Percentiles rank a stretch among this genome's conserved stretches.
phyloP scores from a whole-genome alignment of 225 moss, liverwort and hornwort genomes.

The Physcomitrellopsis africana region DNA sequence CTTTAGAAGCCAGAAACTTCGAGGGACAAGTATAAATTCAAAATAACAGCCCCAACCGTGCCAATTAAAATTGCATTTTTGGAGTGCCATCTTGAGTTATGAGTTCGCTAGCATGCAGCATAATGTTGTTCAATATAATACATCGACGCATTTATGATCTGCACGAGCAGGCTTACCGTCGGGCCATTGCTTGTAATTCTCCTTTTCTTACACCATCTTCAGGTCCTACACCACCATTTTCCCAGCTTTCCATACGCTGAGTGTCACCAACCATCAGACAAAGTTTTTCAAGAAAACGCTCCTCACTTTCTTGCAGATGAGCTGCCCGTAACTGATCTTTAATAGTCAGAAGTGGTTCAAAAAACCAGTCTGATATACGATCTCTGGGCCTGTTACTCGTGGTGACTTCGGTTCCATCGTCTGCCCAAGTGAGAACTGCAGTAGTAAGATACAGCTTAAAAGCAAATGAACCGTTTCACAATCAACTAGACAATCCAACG shows the following conservation, averaged over 20 bases:
- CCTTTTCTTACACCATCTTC: conserved; percentile 68
- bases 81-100: background rate
- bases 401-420: conserved; percentile 78
- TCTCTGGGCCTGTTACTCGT: conserved; percentile 72
- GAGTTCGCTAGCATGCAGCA: conserved; percentile 1
- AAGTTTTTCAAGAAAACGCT: conserved; percentile 64
- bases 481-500: background rate
- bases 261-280: conserved; percentile 57
- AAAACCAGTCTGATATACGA: conserved; percentile 69
- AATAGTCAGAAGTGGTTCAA: conserved; percentile 73
- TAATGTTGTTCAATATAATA: background rate
- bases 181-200: conserved; percentile 77
- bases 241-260: conserved; percentile 60
- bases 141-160: background rate
- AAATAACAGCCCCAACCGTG: background rate
- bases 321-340: conserved; percentile 74
- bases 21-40: no score
- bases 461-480: conserved; percentile 11
- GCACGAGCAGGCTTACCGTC: conserved; percentile 57
- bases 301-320: conserved; percentile 63
- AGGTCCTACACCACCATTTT: conserved; percentile 83
- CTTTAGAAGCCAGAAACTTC: no score
- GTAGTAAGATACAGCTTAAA: conserved; percentile 13
- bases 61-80: background rate
- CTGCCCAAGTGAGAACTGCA: conserved; percentile 40